phyloP scores from a whole-genome alignment of 805 yeast genomes.

The Myxozyma kluyveri region DNA sequence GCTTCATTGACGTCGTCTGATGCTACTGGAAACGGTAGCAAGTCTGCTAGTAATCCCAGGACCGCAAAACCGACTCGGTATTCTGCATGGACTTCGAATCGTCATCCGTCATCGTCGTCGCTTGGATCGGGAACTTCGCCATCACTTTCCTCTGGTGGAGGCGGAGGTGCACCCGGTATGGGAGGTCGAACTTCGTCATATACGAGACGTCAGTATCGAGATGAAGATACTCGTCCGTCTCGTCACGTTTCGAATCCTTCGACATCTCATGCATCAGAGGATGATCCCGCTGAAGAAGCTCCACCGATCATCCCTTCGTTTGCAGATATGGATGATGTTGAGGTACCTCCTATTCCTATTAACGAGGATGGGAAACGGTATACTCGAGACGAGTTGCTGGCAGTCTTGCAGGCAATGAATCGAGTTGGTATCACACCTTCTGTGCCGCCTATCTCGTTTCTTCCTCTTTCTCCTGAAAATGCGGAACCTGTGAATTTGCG shows the following conservation, averaged over 20 bases:
- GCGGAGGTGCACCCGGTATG: too few species aligned
- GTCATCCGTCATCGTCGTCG: neutral
- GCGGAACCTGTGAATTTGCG: neutral
- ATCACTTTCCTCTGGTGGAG: neutral
- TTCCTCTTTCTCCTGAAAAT: neutral
- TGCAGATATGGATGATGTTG: neutral
- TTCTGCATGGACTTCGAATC: neutral
- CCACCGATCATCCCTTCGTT: too few species aligned
- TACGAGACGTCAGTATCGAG: neutral
- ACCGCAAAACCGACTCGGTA: neutral
- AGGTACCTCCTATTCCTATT: conserved; percentile 14
- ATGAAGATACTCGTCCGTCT: neutral
- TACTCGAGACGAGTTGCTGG: conserved; percentile 21
- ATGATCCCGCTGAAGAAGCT: neutral
- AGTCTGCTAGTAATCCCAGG: too few species aligned
- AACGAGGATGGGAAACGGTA: conserved; percentile 23
- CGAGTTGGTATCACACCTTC: conserved; percentile 4
- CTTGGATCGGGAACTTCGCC: neutral
- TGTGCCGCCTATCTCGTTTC: neutral
- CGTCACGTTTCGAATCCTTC: neutral
- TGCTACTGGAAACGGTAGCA: too few species aligned
- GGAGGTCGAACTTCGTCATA: neutral
- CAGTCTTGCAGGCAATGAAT: conserved; percentile 13
- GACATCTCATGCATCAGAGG: neutral
- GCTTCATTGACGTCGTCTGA: neutral